Evolutionary conservation across 371 early-diverging fungal genomes (phyloP).

Genomic region (Mucor circinelloides): DNA sequence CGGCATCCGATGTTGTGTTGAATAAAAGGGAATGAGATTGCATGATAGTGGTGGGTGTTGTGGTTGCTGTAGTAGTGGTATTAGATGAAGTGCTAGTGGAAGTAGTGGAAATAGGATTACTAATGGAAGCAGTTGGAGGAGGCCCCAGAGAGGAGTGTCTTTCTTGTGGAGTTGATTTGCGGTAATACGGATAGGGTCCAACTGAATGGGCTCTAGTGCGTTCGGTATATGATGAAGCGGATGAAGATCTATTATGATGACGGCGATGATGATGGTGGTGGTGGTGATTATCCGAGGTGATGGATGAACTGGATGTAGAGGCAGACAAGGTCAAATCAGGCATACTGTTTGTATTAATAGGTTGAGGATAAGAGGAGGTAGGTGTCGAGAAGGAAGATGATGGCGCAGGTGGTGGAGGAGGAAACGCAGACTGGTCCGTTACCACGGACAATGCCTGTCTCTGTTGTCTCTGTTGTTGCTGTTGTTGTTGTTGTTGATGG

Average conservation of each 20-base stretch:
- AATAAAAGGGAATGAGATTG: background rate
- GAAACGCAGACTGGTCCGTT: conserved; percentile 13
- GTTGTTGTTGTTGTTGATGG: conserved; percentile 46
- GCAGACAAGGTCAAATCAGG: conserved; percentile 27
- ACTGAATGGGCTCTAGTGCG: conserved; percentile 44
- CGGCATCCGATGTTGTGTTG: background rate
- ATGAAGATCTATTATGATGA: conserved; percentile 8
- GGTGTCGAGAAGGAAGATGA: conserved; percentile 13
- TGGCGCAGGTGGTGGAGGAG: conserved; percentile 29
- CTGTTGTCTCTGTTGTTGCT: conserved; percentile 13
- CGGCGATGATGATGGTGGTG: conserved; percentile 2
- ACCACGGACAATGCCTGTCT: background rate
- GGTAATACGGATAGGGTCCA: conserved; percentile 38
- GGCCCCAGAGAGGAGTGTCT: conserved; percentile 27
- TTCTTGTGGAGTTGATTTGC: conserved; percentile 20
- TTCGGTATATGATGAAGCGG: conserved; percentile 19
- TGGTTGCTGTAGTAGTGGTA: background rate
- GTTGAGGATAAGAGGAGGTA: background rate
- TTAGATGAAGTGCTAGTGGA: background rate
- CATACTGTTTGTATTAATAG: background rate
- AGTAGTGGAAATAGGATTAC: background rate
- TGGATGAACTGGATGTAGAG: conserved; percentile 35
- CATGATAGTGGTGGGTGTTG: background rate
- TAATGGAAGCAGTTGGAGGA: conserved; percentile 6
- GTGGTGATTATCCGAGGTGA: conserved; percentile 17